Percentiles rank a stretch among this genome's conserved stretches.
Conservation (phyloP, 345 rosid genomes). For the Pistacia vera region DNA sequence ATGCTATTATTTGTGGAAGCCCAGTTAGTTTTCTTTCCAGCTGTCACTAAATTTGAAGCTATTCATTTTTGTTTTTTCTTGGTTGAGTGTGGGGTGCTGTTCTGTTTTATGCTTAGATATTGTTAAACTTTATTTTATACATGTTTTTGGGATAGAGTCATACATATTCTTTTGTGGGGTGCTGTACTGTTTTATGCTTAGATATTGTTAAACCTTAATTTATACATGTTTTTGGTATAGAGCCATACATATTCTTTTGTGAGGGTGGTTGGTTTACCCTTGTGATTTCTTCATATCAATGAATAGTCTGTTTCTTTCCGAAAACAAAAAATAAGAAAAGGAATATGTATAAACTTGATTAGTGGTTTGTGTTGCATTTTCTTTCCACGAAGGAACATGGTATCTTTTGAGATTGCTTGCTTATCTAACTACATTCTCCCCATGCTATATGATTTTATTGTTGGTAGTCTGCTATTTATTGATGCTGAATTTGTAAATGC, state of each 20-base stretch:
- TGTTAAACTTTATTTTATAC: not conserved
- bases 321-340: not conserved
- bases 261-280: not conserved
- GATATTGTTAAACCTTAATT: not conserved
- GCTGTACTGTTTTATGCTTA: not conserved
- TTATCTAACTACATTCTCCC: not conserved
- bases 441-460: not conserved
- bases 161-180: too few species aligned
- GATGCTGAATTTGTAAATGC: slow-evolving; percentile 4
- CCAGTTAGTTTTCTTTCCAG: not conserved
- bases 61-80: not conserved
- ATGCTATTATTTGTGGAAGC: not conserved
- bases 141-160: not conserved
- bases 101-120: not conserved
- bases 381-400: not conserved
- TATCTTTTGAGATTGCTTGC: not conserved
- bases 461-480: not conserved
- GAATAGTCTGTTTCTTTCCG: not conserved
- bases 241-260: too few species aligned
- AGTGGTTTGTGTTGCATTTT: not conserved
- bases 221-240: not conserved
- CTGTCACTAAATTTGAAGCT: not conserved
- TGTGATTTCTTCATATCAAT: not conserved
- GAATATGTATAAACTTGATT: not conserved
- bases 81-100: not conserved